Evolutionary conservation across 1,139 yeast genomes (phyloP), one percentile per base, ranked within the genome.

Genomic region (Debaryomyces sp.): DNA sequence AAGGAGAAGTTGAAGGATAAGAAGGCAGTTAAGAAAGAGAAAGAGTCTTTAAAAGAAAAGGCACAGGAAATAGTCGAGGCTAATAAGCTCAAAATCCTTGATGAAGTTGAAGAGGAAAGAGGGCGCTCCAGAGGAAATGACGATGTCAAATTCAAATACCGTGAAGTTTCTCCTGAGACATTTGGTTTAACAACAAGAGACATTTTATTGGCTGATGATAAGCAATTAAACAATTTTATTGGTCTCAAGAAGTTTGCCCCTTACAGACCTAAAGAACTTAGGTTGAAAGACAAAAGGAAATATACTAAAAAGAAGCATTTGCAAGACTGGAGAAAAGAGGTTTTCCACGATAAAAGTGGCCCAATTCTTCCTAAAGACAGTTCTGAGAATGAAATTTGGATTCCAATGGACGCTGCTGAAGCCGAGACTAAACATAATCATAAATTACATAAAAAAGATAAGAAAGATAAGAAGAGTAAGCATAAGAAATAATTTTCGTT

Each of bases 191-290:
- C 90, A 0, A 80, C 95, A 0, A 78, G 96, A 52, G 99, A 95
- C 60, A 94, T 95, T 45, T 74, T 95, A 47, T 71, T 89, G 51
- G 99, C 99, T 8, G 95, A 89, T 61, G 99, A 95, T 64, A 78
- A 80, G 52, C 89, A 87, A 47, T 77, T 95, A 66, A 94, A 94
- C 67, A 85, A 82, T 49, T 91, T 77, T 62, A 86, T 90, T 53
- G 96, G 97, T 12, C 73, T 95, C 57, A 94, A 94, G 73, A 92
- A 92, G 66, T 84, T 94, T 59, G 98, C 98, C 0, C 94, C 98
- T 24, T 95, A 89, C 66, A 82, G 97, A 64, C 83, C 91, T 22
- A 80, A 81, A 54, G 96, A 89, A 50, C 76, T 80, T 57, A 78
- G 85, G 55, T 71, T 78, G 58, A 89, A 86, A 64, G 99, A 95